Evolutionary conservation across 768 basidiomycete species (phyloP).

Genomic region (Lentinula lateritia): DNA sequence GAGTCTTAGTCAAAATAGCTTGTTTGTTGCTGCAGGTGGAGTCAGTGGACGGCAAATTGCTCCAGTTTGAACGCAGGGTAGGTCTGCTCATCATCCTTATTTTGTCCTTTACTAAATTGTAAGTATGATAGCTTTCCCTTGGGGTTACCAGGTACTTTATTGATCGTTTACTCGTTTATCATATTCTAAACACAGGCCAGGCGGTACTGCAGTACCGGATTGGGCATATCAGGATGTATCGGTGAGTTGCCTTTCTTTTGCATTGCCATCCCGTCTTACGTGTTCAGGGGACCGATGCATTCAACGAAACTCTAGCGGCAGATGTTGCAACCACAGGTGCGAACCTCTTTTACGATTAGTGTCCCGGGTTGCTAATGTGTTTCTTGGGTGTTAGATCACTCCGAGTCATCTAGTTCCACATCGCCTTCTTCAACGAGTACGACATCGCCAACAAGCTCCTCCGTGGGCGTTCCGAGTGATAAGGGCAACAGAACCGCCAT

Average conservation of each 20-base stretch:
- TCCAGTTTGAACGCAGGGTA: background rate
- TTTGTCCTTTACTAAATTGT: background rate
- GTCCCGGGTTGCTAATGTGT: background rate
- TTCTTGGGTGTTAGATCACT: background rate
- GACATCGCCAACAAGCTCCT: background rate
- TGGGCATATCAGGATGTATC: slow-evolving; percentile 2
- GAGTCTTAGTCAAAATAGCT: background rate
- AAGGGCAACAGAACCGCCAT: background rate
- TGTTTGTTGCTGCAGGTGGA: background rate
- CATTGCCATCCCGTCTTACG: background rate
- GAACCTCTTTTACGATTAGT: background rate
- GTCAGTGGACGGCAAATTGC: background rate
- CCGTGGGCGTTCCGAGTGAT: background rate
- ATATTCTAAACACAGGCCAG: background rate
- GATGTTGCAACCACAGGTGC: background rate
- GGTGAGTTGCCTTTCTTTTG: background rate
- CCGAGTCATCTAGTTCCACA: background rate
- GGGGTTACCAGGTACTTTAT: background rate
- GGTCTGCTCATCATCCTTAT: background rate
- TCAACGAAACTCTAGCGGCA: slow-evolving; percentile 1
- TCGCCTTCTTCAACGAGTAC: background rate
- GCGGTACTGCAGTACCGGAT: slow-evolving; percentile 2
- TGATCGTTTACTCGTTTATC: background rate
- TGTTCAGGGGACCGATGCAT: background rate
- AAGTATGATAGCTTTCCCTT: background rate